A percentile compares a stretch with the other conserved stretches of the same genome.
phyloP scores from a whole-genome alignment of 2,329 filamentous ascomycete species.

The Mycosphaerella sp. region DNA sequence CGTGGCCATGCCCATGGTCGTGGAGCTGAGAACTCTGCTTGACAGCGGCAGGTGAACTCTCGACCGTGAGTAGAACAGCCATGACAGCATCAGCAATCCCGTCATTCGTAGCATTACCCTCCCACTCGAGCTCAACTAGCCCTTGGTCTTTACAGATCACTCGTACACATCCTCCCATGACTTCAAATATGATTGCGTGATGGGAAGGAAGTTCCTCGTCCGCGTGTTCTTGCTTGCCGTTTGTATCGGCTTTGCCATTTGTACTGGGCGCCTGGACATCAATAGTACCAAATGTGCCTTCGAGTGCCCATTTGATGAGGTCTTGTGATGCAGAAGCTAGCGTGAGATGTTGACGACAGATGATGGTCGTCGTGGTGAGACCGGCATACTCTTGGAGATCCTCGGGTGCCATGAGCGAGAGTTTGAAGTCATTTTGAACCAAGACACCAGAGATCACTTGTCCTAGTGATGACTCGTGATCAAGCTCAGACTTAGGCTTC shows the following conservation, averaged over 20 bases:
- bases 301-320: slow-evolving; percentile 86
- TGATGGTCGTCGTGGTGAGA: slow-evolving; percentile 90
- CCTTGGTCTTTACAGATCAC: slow-evolving; percentile 57
- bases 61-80: slow-evolving; percentile 83
- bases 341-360: slow-evolving; percentile 83
- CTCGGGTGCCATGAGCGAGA: slow-evolving; percentile 93
- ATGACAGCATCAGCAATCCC: slow-evolving; percentile 96
- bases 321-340: slow-evolving; percentile 85
- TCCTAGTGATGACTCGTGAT: slow-evolving; percentile 31
- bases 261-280: slow-evolving; percentile 34
- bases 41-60: slow-evolving; percentile 90
- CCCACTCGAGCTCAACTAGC: slow-evolving; percentile 89
- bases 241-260: slow-evolving; percentile 16
- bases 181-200: slow-evolving; percentile 50
- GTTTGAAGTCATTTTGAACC: slow-evolving; percentile 96
- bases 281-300: slow-evolving; percentile 87
- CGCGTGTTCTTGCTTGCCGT: slow-evolving; percentile 47
- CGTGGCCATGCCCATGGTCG: slow-evolving; percentile 34
- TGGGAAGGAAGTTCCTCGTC: slow-evolving; percentile 57
- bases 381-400: slow-evolving; percentile 94
- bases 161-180: slow-evolving; percentile 87
- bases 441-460: slow-evolving; percentile 80
- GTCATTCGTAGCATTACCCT: slow-evolving; percentile 96
- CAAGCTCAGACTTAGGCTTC: slow-evolving; percentile 43
- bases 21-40: slow-evolving; percentile 62